Percentiles rank a stretch among this genome's conserved stretches.
Evolutionary conservation across 2,329 filamentous ascomycete genomes (phyloP).

Genomic region (Venturia pyrina): DNA sequence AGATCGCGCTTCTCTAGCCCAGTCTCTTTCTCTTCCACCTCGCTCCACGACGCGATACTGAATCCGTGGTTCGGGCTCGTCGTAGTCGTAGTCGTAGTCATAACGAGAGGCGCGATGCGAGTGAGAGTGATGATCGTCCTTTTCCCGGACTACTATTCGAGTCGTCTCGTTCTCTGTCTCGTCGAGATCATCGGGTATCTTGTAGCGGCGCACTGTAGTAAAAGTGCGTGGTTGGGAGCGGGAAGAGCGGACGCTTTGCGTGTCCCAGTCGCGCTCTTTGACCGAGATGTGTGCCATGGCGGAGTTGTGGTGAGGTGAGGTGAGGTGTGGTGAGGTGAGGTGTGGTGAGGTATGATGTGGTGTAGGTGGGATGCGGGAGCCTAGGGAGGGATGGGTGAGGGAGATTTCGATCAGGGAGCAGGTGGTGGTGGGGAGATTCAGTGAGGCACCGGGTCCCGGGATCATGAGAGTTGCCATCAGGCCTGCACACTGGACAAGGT

Average conservation of each 20-base stretch:
- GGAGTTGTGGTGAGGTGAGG: not conserved
- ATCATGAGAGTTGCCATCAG: too few relatives aligned
- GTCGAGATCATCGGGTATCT: conserved; percentile 36
- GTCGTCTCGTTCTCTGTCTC: conserved; percentile 35
- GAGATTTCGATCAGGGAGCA: too few relatives aligned
- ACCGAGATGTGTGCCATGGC: conserved; percentile 6
- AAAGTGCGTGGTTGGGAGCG: conserved; percentile 31
- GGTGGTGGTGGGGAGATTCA: too few relatives aligned
- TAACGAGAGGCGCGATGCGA: not conserved
- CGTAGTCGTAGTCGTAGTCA: not conserved
- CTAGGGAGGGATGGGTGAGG: too few relatives aligned
- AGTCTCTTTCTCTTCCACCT: not conserved
- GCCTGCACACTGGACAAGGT: too few relatives aligned
- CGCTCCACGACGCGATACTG: conserved; percentile 29
- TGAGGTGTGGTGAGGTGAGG: not conserved
- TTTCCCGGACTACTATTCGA: conserved; percentile 32
- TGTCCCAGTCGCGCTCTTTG: conserved; percentile 30
- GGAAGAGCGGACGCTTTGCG: conserved; percentile 24
- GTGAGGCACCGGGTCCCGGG: too few relatives aligned
- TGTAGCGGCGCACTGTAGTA: conserved; percentile 52
- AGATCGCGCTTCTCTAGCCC: not conserved
- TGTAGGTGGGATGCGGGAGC: not conserved
- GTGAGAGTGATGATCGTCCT: conserved; percentile 2
- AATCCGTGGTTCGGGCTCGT: conserved; percentile 6
- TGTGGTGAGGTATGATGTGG: too few relatives aligned